Evolutionary conservation across 192 early-diverging fungal genomes (phyloP), one percentile per base, ranked within the genome.

Genomic region (Haplosporangium gracile): DNA sequence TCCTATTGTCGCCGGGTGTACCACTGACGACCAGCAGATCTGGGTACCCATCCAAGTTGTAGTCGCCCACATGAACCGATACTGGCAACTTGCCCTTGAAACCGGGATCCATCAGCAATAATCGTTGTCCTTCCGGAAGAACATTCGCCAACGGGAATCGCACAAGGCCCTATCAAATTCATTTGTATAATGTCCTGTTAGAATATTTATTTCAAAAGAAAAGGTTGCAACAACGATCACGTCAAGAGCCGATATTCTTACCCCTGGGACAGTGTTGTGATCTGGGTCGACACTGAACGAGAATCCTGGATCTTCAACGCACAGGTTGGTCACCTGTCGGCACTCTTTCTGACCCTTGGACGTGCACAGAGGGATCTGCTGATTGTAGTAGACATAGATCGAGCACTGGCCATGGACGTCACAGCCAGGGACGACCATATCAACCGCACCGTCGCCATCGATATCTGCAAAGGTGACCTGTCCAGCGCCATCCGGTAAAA

Each of bases 381-480:
- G 85, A 82, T 98, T 97, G 85, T 97, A 95, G 9, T 93, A 87
- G 20, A 97, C 78, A 85, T 97, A 93, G 43, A 99, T 93, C 80
- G 90, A 84, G 75, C 96, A 94, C 29, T 72, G 79, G 26, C 70
- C 63, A 3, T 81, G 77, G 51, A 80, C 86, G 43, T 85, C 43
- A 83, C 96, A 94, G 0, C 94, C 91, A 13, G 94, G 92, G 43
- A 97, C 94, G 5, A 98, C 90, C 78, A 97, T 91, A 83, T 98
- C 97, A 40, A 97, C 88, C 20, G 96, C 93, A 36, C 97, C 97
- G 89, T 97, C 96, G n/a, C 93, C 96, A 90, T 97, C 96, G 78
- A 99, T 95, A 77, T 99, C 98, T 29, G 96, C 96, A 91, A 99
- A 98, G 5, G 95, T 92, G 42, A 99, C 90, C 39, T 92, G 95